phyloP scores from a whole-genome alignment of 2,329 filamentous ascomycete genomes.

The Endothia cerciana region DNA sequence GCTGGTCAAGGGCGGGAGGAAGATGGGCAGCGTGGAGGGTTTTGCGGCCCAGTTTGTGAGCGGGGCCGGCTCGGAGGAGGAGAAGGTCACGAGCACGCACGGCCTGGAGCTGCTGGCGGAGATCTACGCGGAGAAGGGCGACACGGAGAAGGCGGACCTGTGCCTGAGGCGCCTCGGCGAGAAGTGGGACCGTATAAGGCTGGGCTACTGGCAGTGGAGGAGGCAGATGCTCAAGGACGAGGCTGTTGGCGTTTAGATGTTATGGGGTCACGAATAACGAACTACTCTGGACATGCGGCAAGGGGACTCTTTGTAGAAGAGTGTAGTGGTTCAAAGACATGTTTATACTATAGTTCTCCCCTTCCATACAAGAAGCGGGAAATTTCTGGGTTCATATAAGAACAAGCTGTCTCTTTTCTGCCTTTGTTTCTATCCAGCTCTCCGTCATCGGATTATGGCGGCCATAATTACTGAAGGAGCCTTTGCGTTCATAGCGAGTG shows the following conservation, averaged over 20 bases:
- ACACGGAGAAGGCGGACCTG: constrained; percentile 65
- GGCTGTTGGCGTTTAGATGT: constrained; percentile 11
- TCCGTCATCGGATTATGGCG: too few species aligned
- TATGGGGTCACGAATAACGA: not conserved
- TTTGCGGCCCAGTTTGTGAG: constrained; percentile 58
- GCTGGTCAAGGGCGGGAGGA: constrained; percentile 66
- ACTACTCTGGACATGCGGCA: not conserved
- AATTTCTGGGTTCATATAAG: too few species aligned
- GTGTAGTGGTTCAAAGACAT: not conserved
- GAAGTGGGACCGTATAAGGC: constrained; percentile 89
- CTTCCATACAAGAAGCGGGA: not conserved
- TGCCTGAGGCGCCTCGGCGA: constrained; percentile 75
- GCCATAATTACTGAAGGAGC: too few species aligned
- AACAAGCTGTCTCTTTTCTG: too few species aligned
- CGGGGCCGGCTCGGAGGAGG: constrained; percentile 47
- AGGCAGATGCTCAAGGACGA: constrained; percentile 48
- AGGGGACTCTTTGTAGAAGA: not conserved
- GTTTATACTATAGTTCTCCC: not conserved
- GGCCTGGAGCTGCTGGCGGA: constrained; percentile 75
- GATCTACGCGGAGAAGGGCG: constrained; percentile 61
- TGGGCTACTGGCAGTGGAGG: constrained; percentile 89
- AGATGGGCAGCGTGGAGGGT: constrained; percentile 47
- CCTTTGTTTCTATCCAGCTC: too few species aligned
- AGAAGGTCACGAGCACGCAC: constrained; percentile 64
- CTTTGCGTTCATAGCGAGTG: too few species aligned